Base-by-base conservation (phyloP, 768 basidiomycete genomes). In the Auricularia sp. region DNA sequence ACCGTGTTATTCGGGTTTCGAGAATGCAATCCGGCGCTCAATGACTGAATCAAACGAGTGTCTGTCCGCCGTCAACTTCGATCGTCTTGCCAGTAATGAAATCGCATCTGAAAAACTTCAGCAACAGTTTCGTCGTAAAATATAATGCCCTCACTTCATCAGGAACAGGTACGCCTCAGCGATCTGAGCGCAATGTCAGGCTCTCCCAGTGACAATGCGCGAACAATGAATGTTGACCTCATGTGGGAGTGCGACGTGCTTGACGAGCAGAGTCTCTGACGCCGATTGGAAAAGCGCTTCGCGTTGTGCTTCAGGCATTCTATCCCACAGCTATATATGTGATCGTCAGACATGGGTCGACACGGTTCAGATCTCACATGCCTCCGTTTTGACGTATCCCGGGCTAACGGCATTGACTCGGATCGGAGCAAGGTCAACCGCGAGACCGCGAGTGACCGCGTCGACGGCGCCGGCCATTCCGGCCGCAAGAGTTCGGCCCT, bases 141-240 rank as follows among this genome's bases (percentile, higher is more conserved):
- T 16, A 56, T 63, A 14, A 42, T 42, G 7, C 39, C 61, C 67
- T 63, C 63, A 69, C 65, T 69, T 68, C 68, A 69, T 69, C 24
- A 64, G 58, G 61, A 69, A 69, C 11, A 69, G 39, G 62, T 69
- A 69, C 35, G 68, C 68, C 37, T 69, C 67, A 3, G 68, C 68
- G 65, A 69, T 64, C 67, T 66, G 42, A 16, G n/a, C 16, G 37
- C 3, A n/a, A 24, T 34, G 6, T 65, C 4, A 18, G 14, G 7
- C 8, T 61, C 47, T 1, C 35, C 14, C 14, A 65, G 3, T 16
- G 33, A 45, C 33, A 47, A 8, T 21, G 35, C 21, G n/a, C n/a
- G 13, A 47, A 3, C 24, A 21, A 4, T 24, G 37, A 58, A 65
- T 3, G 29, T 63, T 11, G 21, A 67, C 66, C 61, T 68, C 68